Evolutionary conservation across 202 grass and related monocot species (phyloP), one percentile per base, ranked within the genome.

Genomic region (Carex arenaria): DNA sequence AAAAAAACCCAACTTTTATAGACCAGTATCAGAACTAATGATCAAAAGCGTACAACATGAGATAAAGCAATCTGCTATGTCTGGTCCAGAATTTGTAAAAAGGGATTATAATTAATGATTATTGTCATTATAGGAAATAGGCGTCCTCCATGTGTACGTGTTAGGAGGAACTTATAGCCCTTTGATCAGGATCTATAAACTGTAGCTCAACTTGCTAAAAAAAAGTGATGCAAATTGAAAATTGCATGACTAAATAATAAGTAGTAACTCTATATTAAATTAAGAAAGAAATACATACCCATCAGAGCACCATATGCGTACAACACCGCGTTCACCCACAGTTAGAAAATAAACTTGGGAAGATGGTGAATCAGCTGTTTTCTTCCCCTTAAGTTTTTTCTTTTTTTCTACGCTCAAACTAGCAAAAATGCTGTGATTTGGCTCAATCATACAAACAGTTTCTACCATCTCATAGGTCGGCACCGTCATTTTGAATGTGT

Each of bases 381-480:
- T 85, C 79, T 91, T 89, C 18, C 36, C 62, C 57, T 49, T 65
- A 4, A 30, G 36, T 61, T 42, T 91, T 87, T 66, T 19, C 70
- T 53, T 78, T 79, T 87, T 59, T 55, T 80, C 30, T 22, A 78
- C 23, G 19, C 77, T 72, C 79, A 93, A 90, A 89, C 72, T 90
- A 86, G 86, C 38, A 67, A 84, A 86, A 6, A 98, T 64, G 20
- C 60, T 79, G 85, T 74, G 91, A 72, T 69, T 85, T 67, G 83
- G 70, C 86, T 82, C 86, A 88, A 98, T 90, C 52, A 93, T 85
- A 61, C 86, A 93, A 87, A 95, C 85, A 82, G 85, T 83, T 92
- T 98, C 96, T 78, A 98, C 86, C 91, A 98, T 95, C 86, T 98
- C 96, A 89, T 93, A 95, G 40, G 89, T 86, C 0, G 89, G 88